Base-by-base conservation (phyloP, 441 rosid genomes). In the Pelargonium cotyledonis region DNA sequence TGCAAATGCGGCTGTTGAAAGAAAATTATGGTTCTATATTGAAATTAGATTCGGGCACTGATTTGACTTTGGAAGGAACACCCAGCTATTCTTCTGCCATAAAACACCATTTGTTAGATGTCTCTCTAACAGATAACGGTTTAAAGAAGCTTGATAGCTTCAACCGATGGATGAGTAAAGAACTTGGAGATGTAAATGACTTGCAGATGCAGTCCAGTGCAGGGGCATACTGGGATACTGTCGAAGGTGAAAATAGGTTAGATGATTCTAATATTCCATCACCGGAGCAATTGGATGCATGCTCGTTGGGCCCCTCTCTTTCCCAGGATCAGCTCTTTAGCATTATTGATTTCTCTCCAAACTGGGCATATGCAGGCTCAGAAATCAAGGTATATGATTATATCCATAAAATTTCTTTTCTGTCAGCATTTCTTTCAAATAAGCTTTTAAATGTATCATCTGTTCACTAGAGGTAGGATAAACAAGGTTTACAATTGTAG, bases 81-180 rank as follows among this genome's bases (percentile, higher is more conserved):
- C 67, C 84, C 41, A 72, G 78, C 65, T 71, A 71, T 75, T 77
- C 77, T 74, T 82, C 84, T 65, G 72, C 82, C 4, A 67, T 76
- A 80, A 88, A 82, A 65, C 85, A 77, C 62, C 85, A 81, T 46
- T 40, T 85, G 63, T 71, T 83, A 68, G 85, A 85, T 47, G 75
- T 82, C 67, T 73, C 88, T 70, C 60, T 79, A 63, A 75, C 80
- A 8, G 89, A 80, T 71, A 88, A 82, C 67, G 88, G 89, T 76
- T 73, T 94, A 79, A 89, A 88, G 83, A 93, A 93, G 81, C 83
- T 84, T 76, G 98, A 93, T 73, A 93, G 98, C 79, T 93, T 93
- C 83, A 84, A 82, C 72, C 85, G 92, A 62, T 94, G 98, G 98
- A 87, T 88, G 95, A 88, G 88, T 78, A 91, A 82, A 75, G 97